phyloP scores from a whole-genome alignment of 768 basidiomycete species.

The Goffeauzyma gilvescens region DNA sequence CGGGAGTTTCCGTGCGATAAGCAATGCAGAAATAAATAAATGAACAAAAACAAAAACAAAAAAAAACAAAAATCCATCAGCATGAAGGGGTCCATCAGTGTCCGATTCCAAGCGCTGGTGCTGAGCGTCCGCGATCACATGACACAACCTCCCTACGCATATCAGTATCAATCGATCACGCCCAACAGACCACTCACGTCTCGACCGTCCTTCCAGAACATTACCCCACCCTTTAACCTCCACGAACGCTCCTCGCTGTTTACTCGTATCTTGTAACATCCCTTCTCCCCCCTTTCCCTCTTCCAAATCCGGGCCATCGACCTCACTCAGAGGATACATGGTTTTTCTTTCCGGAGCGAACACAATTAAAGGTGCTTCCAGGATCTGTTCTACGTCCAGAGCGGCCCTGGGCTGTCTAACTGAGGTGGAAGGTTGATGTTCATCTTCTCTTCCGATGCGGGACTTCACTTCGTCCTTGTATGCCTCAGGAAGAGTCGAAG shows the following conservation, averaged over 20 bases:
- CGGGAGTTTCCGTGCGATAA: too few relatives aligned
- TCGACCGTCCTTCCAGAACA: constrained; percentile 74
- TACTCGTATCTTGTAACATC: constrained; percentile 51
- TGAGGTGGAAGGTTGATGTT: too few relatives aligned
- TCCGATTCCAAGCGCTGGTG: too few relatives aligned
- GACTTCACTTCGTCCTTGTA: too few relatives aligned
- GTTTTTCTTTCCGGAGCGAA: constrained; percentile 62
- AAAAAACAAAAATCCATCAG: not conserved
- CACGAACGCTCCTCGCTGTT: constrained; percentile 73
- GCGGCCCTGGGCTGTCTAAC: too few relatives aligned
- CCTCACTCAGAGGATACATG: constrained; percentile 88
- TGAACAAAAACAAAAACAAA: not conserved
- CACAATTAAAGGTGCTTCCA: constrained; percentile 34
- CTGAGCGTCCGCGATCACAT: too few relatives aligned
- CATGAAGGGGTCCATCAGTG: too few relatives aligned
- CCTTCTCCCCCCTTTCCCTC: constrained; percentile 33
- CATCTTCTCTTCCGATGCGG: too few relatives aligned
- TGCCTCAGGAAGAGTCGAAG: constrained; percentile 12
- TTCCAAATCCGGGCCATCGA: not conserved
- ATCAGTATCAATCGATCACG: too few relatives aligned
- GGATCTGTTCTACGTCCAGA: not conserved
- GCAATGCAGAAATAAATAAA: constrained; percentile 4
- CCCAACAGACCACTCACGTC: too few relatives aligned
- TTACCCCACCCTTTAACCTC: constrained; percentile 79
- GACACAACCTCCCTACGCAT: too few relatives aligned